Evolutionary conservation across 1,139 yeast species (phyloP), one percentile per base, ranked within the genome.

Genomic region (Meyerozyma carpophila): DNA sequence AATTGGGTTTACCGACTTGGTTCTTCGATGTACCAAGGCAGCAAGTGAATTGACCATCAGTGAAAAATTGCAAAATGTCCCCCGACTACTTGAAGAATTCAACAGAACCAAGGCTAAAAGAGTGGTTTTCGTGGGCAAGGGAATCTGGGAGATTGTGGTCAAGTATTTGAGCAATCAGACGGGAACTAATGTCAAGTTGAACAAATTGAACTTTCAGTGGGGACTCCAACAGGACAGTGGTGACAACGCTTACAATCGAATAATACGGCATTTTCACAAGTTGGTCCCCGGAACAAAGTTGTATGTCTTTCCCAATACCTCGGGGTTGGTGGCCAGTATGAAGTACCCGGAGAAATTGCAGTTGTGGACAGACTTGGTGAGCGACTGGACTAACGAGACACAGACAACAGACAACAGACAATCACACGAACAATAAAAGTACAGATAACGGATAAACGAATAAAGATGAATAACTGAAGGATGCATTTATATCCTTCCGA

Each of bases 1-100:
- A 5, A 73, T 84, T 5, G 95, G 94, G 0, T 84, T 85, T 58
- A 82, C 91, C 0, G 93, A 86, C 53, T 65, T 85, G 44, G 86
- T 84, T 2, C 62, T 77, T 16, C 61, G 94, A 39, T 82, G 89
- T 32, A 84, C 93, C 0, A 67, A 68, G 39, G 73, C 80, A 8
- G 82, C 84, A 1, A 73, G 68, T 21, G 86, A 84, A 49, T 66
- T 85, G 18, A 59, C 75, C 1, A 47, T 50, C 25, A 48, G 53
- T 10, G 95, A 85, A 55, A 81, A 83, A 72, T 53, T 68, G 18
- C 66, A 61, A 1, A 82, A 79, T 41, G 86, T 81, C 0, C 81
- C 82, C 0, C 53, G 77, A 36, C 61, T 86, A 26, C 60, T 82
- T 14, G 51, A 53, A 1, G 81, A 78, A 46, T 65, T 86, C 41